Conservation (phyloP, 805 yeast species). For the Saturnispora silvae region DNA sequence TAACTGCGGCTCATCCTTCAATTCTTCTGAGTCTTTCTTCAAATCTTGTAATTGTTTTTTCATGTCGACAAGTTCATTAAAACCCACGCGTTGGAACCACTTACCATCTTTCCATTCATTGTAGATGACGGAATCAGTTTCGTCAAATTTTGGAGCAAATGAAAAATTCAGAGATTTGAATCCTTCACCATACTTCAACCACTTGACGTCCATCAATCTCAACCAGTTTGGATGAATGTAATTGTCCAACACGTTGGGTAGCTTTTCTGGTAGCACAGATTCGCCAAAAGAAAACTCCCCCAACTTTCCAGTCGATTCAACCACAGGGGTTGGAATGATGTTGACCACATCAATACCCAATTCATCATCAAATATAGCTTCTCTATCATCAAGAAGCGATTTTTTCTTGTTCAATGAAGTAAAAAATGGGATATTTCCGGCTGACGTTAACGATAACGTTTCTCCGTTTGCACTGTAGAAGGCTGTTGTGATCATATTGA, state of each 20-base stretch:
- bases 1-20: not conserved
- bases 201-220: conserved; percentile 51
- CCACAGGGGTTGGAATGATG: conserved; percentile 45
- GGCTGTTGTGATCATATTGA: conserved; percentile 43
- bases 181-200: conserved; percentile 39
- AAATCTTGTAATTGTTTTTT: conserved; percentile 6
- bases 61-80: conserved; percentile 25
- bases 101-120: conserved; percentile 39
- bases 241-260: conserved; percentile 31
- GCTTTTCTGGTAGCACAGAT: conserved; percentile 10
- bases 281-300: conserved; percentile 35
- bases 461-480: conserved; percentile 51
- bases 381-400: conserved; percentile 68
- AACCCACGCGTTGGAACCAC: conserved; percentile 47
- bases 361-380: conserved; percentile 48
- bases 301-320: conserved; percentile 30
- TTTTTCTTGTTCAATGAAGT: conserved; percentile 53
- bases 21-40: not conserved
- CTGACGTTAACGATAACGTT: conserved; percentile 47
- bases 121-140: conserved; percentile 43
- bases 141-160: conserved; percentile 61
- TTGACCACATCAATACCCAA: conserved; percentile 51
- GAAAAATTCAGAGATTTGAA: conserved; percentile 32
- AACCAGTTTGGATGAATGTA: conserved; percentile 56
- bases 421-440: conserved; percentile 66